Conservation (phyloP, 1,139 yeast species). For the Geotrichum klebahnii region DNA sequence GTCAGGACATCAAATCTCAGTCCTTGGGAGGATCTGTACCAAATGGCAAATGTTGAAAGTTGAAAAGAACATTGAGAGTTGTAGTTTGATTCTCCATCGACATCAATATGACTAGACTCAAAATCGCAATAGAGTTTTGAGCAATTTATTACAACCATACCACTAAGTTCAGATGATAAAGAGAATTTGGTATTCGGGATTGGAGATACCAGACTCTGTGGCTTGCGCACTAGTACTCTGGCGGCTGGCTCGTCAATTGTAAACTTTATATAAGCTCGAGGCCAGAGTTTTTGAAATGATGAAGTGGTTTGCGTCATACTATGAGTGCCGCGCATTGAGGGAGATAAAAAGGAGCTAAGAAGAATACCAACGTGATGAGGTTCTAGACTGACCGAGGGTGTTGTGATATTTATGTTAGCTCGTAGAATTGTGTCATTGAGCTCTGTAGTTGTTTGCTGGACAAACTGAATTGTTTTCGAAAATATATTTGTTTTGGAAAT, state of each 20-base stretch:
- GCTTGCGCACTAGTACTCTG: conserved; percentile 32
- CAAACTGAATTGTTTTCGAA: conserved; percentile 37
- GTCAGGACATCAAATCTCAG: conserved; percentile 34
- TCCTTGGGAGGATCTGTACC: conserved; percentile 35
- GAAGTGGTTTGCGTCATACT: conserved; percentile 8
- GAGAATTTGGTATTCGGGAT: conserved; percentile 12
- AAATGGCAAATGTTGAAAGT: conserved; percentile 33
- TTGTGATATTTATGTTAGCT: conserved; percentile 38
- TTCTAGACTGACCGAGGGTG: conserved; percentile 42
- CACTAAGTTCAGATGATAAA: conserved; percentile 18
- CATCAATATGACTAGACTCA: conserved; percentile 33
- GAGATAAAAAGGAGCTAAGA: conserved; percentile 25
- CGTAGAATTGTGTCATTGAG: conserved; percentile 34
- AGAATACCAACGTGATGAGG: conserved; percentile 36
- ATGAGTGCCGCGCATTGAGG: neutral
- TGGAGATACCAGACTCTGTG: conserved; percentile 10
- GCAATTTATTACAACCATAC: conserved; percentile 35
- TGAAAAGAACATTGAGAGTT: conserved; percentile 31
- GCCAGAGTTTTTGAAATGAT: conserved; percentile 34
- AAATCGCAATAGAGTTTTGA: conserved; percentile 36
- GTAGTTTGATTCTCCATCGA: conserved; percentile 29
- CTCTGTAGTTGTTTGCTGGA: conserved; percentile 23
- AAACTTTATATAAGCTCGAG: conserved; percentile 37
- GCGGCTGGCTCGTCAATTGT: conserved; percentile 42
- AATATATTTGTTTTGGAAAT: conserved; percentile 40